phyloP scores from a whole-genome alignment of 2,329 filamentous ascomycete species.

The Colletotrichum sublineola region DNA sequence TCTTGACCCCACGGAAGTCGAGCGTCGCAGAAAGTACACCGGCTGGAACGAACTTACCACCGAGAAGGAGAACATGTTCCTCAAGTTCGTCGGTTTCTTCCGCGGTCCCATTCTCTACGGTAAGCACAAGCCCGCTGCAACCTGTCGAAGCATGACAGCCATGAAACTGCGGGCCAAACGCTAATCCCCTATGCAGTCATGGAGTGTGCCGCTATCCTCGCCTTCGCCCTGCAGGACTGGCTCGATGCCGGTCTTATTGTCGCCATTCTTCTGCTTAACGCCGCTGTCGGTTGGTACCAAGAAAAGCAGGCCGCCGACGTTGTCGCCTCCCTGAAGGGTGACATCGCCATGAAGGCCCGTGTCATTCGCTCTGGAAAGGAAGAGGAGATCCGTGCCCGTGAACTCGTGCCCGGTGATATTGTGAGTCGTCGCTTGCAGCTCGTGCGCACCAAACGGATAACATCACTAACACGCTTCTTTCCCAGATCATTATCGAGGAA shows the following conservation, averaged over 20 bases:
- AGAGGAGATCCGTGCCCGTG: slow-evolving; percentile 78
- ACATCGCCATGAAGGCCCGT: slow-evolving; percentile 80
- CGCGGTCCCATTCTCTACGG: slow-evolving; percentile 82
- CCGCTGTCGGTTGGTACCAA: slow-evolving; percentile 83
- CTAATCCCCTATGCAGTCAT: slow-evolving; percentile 64
- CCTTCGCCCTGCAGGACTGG: slow-evolving; percentile 81
- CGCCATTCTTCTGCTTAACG: slow-evolving; percentile 81
- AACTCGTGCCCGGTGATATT: slow-evolving; percentile 82
- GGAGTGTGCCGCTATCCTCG: slow-evolving; percentile 81
- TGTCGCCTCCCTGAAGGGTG: slow-evolving; percentile 80
- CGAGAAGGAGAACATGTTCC: slow-evolving; percentile 81
- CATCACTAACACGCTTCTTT: slow-evolving; percentile 22
- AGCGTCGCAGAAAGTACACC: slow-evolving; percentile 73
- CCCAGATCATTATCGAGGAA: slow-evolving; percentile 77
- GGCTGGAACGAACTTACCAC: slow-evolving; percentile 80
- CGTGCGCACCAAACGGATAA: too few species aligned
- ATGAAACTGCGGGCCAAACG: slow-evolving; percentile 34
- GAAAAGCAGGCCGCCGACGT: slow-evolving; percentile 86
- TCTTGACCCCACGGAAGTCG: slow-evolving; percentile 71
- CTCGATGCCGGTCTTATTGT: slow-evolving; percentile 81
- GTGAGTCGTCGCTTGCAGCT: slow-evolving; percentile 58
- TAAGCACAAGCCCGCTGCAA: slow-evolving; percentile 56
- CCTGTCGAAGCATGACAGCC: slow-evolving; percentile 29
- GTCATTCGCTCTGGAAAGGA: slow-evolving; percentile 77
- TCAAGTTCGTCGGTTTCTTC: slow-evolving; percentile 83